phyloP scores from a whole-genome alignment of 2,329 filamentous ascomycete genomes.

The Magnaporthales sp. region DNA sequence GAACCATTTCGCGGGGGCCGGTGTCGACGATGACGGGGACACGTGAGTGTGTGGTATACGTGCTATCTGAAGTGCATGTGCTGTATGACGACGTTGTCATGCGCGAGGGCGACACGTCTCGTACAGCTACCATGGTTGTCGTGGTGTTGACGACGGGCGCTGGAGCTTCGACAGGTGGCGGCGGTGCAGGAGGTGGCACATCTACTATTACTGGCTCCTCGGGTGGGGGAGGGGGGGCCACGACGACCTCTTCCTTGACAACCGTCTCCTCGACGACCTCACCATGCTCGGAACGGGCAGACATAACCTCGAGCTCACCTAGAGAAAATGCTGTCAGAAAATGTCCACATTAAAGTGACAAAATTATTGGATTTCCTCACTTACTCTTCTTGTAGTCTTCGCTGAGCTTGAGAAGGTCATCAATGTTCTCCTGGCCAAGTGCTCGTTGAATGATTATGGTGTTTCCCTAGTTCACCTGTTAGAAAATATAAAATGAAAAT shows the following conservation, averaged over 20 bases:
- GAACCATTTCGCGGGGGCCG: conserved; percentile 22
- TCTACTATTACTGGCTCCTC: conserved; percentile 16
- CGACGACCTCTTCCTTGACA: conserved; percentile 15
- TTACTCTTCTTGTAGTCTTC: conserved; percentile 62
- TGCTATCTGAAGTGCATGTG: conserved; percentile 8
- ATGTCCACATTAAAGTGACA: background rate
- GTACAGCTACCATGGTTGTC: conserved; percentile 26
- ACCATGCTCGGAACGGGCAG: conserved; percentile 36
- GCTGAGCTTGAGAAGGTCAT: conserved; percentile 77
- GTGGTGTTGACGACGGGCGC: conserved; percentile 34
- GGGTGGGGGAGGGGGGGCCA: conserved; percentile 22
- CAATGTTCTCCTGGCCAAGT: conserved; percentile 82
- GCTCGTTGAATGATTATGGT: conserved; percentile 77
- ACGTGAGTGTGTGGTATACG: conserved; percentile 19
- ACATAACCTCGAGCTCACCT: conserved; percentile 36
- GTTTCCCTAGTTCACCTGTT: conserved; percentile 52
- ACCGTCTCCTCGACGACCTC: conserved; percentile 37
- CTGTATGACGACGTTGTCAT: conserved; percentile 22
- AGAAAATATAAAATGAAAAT: background rate
- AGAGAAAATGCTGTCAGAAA: background rate
- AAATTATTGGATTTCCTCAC: conserved; percentile 12
- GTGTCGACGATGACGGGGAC: conserved; percentile 32
- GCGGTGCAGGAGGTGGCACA: conserved; percentile 20
- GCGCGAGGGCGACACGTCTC: conserved; percentile 40
- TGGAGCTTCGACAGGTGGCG: conserved; percentile 20